Conservation (phyloP, 306 rosid species). For the Neltuma alba region DNA sequence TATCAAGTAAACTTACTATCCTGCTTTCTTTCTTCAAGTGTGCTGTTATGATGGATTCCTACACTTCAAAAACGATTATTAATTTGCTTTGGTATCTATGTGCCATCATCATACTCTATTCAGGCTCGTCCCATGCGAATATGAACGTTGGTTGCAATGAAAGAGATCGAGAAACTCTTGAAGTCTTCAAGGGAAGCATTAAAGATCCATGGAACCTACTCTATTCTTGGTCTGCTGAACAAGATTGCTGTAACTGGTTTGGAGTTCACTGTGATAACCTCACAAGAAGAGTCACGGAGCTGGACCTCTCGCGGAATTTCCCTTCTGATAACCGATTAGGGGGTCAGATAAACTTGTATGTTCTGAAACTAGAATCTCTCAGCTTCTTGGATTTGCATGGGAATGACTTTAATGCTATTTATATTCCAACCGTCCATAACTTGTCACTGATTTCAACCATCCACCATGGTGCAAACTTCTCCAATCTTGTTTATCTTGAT, state of each 20-base stretch:
- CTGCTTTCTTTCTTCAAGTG: background rate
- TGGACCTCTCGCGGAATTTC: background rate
- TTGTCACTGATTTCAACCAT: background rate
- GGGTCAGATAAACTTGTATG: background rate
- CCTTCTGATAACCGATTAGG: background rate
- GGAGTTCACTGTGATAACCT: background rate
- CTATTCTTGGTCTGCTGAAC: conserved; percentile 22
- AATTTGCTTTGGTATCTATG: background rate
- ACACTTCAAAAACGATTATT: background rate
- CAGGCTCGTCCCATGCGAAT: background rate
- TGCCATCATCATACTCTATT: conserved; percentile 1
- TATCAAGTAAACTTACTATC: background rate
- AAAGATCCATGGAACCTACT: conserved; percentile 6
- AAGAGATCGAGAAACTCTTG: conserved; percentile 5
- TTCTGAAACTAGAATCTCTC: background rate
- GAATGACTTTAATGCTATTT: background rate
- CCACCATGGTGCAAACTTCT: background rate
- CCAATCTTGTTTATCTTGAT: conserved; percentile 2
- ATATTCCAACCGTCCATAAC: background rate
- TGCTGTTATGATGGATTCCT: background rate
- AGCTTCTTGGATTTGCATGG: background rate
- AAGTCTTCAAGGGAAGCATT: background rate
- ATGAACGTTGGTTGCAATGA: background rate
- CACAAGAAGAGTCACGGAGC: background rate
- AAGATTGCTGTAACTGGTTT: background rate